Base-by-base conservation (phyloP, 768 basidiomycete species). In the Serendipita vermifera region DNA sequence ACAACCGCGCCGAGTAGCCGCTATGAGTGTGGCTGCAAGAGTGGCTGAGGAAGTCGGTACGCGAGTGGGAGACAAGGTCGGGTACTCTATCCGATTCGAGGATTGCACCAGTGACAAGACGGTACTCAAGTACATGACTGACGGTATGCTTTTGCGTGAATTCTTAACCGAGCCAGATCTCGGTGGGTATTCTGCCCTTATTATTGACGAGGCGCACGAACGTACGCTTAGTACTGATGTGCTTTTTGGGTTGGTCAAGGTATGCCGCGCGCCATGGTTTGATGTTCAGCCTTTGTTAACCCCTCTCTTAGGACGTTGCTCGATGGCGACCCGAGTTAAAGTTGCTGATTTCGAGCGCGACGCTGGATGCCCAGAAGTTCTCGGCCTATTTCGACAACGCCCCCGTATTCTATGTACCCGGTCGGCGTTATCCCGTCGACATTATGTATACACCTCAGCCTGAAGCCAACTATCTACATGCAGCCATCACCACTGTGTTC, bases 31-130 rank as follows among this genome's bases (percentile, higher is more conserved):
- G 54, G 96, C 96, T 3, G 92, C 94, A 14, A 94, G 96, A 72
- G 96, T 99, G 14, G 94, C 96, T 0, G 96, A 98, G 59, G 96
- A 99, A 71, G 92, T 98, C 85, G 96, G 93, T 5, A 87, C 83
- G 2, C 87, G 97, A 68, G 83, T 99, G 36, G 96, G 96, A 7
- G 88, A 93, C 63, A 94, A 98, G 71, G 96, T 99, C 51, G 96
- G 96, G n/a, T 99, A 99, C 69, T 94, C 93, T 32, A 99, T 99
- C 63, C 89, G 96, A 31, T 99, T 99, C 71, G 96, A 99, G 70
- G 96, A 99, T 69, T 96, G 92, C 68, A 99, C 96, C 17, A 96
- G 90, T 73, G 92, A 98, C 75, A 97, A 96, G 74, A 99, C 96
- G 3, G 85, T 93, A 39, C 75, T 99, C 65, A 98, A 99, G 71